These are phyloP conservation scores for Russula brevipes DNA, from an alignment of 768 basidiomycete species.

Conservation along the genomic window DNA sequence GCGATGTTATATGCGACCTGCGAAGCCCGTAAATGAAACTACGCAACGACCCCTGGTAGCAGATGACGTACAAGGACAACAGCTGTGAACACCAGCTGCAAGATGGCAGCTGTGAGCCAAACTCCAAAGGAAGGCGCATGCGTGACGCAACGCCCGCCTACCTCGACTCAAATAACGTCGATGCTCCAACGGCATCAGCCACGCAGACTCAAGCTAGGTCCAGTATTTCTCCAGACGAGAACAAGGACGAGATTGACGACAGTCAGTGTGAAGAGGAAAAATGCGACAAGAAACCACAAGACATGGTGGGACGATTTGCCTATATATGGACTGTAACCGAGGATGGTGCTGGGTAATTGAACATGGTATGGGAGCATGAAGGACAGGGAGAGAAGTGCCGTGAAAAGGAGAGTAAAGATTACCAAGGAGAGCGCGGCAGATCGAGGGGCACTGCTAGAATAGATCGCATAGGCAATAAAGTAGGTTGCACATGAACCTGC, in stretches of 20 bases:
- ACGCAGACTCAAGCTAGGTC: conserved; percentile 36
- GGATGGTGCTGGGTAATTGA: conserved; percentile 30
- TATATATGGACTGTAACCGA: conserved; percentile 32
- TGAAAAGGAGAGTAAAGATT: conserved; percentile 35
- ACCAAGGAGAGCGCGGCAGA: conserved; percentile 45
- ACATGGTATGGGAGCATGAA: conserved; percentile 36
- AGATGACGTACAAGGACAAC: conserved; percentile 46
- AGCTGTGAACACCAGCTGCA: conserved; percentile 52
- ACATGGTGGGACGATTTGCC: conserved; percentile 36
- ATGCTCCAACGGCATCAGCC: conserved; percentile 58
- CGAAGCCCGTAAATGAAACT: neutral
- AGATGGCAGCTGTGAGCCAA: conserved; percentile 51
- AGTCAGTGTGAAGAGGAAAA: conserved; percentile 49
- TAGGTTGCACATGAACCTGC: conserved; percentile 59
- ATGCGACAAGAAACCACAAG: conserved; percentile 36
- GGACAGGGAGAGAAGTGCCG: conserved; percentile 26
- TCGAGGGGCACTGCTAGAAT: conserved; percentile 40
- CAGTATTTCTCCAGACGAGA: conserved; percentile 46
- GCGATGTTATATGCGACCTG: conserved; percentile 10
- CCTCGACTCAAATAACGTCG: conserved; percentile 59
- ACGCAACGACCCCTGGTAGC: neutral
- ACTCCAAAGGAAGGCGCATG: conserved; percentile 40
- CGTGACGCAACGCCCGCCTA: conserved; percentile 29
- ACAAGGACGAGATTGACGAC: conserved; percentile 52
- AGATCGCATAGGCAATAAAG: conserved; percentile 50